Base-by-base conservation (phyloP, 805 yeast species). In the Kodamaea laetipori region DNA sequence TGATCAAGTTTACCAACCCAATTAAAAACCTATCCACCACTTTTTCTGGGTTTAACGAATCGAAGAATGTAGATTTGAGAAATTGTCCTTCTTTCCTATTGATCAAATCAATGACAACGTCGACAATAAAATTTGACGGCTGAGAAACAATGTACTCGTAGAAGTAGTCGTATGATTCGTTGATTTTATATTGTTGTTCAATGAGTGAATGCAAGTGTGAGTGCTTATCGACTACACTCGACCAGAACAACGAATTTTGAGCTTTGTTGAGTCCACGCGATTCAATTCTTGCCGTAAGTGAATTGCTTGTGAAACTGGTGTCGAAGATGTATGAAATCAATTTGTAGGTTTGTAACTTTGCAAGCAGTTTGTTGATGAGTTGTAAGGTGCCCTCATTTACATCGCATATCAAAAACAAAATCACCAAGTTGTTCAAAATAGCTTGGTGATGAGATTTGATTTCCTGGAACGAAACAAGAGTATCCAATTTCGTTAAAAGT, bases 51-150 rank as follows among this genome's bases (percentile, higher is more conserved):
- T 46, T 34, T 25, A 49, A 39, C 2, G 45, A 42, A 4, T 25
- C 32, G 33, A 73, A 61, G 37, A 83, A 61, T 12, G 64, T 51
- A 0, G 63, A 47, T 24, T 72, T 70, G 47, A 80, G 77, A 4
- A 78, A 62, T 4, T 55, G 49, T 54, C 59, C 58, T 21, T 78
- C 67, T 47, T 58, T 63, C 27, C 51, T 54, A 30, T 56, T 64
- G 31, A 63, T 56, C 26, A 61, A 55, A 19, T 55, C 61, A 18
- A 66, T 56, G 19, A 64, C 61, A 6, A 64, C 61, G 25, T 69
- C 69, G 11, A 69, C 67, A 8, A 71, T 48, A 27, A 78, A 59
- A 6, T 66, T 62, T 5, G 62, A 54, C 28, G 53, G 51, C 15
- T 41, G 47, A 1, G 52, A 40, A 13, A 56, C 46, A 4, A 60